Conservation (phyloP, 2,329 filamentous ascomycete species). For the Aotearoamyces nothofagi region DNA sequence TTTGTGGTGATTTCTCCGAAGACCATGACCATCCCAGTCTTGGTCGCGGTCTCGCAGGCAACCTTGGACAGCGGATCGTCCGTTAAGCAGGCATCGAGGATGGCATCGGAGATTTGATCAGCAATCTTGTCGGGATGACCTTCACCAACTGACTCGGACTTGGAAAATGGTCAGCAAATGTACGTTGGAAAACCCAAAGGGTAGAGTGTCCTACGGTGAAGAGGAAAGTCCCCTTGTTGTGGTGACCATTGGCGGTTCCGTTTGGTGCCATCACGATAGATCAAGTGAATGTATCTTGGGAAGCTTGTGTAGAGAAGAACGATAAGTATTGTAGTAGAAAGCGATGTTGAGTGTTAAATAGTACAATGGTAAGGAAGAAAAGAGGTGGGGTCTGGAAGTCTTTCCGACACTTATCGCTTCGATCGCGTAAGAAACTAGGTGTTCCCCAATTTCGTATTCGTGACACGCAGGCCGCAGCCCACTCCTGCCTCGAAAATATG, state of each 20-base stretch:
- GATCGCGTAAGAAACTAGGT: background rate
- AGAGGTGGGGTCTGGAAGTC: background rate
- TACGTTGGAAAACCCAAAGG: too few relatives aligned
- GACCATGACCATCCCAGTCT: constrained; percentile 99
- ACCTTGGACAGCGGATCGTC: constrained; percentile 97
- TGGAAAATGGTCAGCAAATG: too few relatives aligned
- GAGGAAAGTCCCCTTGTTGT: background rate
- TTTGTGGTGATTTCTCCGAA: constrained; percentile 98
- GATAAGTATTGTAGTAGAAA: background rate
- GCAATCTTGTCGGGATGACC: constrained; percentile 94
- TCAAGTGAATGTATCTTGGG: background rate
- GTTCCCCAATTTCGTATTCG: too few relatives aligned
- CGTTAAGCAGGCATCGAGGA: constrained; percentile 92
- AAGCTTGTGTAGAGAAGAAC: background rate
- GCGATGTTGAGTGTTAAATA: background rate
- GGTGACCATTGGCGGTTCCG: background rate
- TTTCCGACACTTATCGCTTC: too few relatives aligned
- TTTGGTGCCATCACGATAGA: background rate
- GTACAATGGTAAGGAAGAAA: background rate
- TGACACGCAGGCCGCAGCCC: too few relatives aligned
- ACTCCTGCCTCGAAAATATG: too few relatives aligned
- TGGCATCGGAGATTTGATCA: constrained; percentile 95
- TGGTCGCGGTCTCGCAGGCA: constrained; percentile 97
- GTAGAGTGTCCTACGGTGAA: background rate
- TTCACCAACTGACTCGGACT: too few relatives aligned